These are phyloP conservation scores for Ophiostoma novo-ulmi DNA, from an alignment of 2,329 filamentous ascomycete genomes.

Conservation along the genomic window DNA sequence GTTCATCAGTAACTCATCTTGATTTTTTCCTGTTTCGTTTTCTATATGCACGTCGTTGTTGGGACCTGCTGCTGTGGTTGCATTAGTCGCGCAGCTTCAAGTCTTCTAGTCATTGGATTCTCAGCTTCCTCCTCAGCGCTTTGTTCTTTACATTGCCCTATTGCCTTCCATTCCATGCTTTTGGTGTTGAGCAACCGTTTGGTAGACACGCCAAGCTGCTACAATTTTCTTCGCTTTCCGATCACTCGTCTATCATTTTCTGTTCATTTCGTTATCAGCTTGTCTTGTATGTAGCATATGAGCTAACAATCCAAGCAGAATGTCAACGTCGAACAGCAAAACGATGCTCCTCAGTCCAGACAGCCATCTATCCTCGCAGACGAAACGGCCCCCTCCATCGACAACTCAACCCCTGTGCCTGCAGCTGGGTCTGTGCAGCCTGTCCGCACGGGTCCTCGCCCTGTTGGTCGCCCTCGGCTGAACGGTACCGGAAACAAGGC, in stretches of 20 bases:
- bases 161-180: no score
- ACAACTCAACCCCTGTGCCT: background rate
- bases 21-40: background rate
- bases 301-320: background rate
- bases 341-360: background rate
- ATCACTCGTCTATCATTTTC: background rate
- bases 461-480: conserved; percentile 8
- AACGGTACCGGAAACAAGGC: conserved; percentile 4
- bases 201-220: no score
- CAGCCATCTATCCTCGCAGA: background rate
- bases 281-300: background rate
- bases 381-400: background rate
- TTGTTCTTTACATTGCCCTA: no score
- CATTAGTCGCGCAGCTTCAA: no score
- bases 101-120: no score
- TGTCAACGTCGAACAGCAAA: background rate
- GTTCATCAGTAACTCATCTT: background rate
- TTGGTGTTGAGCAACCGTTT: no score
- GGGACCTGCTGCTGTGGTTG: background rate
- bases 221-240: background rate
- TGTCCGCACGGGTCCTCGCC: conserved; percentile 4
- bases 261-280: background rate
- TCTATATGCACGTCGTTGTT: background rate
- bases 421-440: background rate
- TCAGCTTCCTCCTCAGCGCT: no score